phyloP scores from a whole-genome alignment of 208 protist genomes.

The Vickermania ingenoplastis region DNA sequence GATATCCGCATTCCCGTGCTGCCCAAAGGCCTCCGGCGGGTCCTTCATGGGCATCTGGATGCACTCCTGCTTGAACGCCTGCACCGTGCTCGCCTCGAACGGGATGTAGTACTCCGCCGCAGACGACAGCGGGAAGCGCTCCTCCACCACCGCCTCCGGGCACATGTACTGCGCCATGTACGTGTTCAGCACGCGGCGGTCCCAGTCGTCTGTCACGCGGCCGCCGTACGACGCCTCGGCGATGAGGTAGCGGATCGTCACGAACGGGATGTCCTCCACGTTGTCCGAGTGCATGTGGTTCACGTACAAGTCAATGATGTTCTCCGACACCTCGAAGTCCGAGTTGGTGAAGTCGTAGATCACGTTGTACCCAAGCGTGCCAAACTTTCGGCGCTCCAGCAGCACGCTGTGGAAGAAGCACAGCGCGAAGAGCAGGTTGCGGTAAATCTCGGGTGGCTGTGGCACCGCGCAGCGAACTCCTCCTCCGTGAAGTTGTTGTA shows the following conservation, averaged over 20 bases:
- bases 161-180: constrained; percentile 97
- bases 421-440: constrained; percentile 94
- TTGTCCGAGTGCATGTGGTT: constrained; percentile 57
- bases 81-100: constrained; percentile 80
- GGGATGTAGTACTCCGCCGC: constrained; percentile 87
- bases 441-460: constrained; percentile 84
- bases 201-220: constrained; percentile 97
- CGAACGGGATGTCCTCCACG: constrained; percentile 91
- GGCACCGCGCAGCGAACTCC: constrained; percentile 72
- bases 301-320: constrained; percentile 88
- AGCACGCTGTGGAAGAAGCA: constrained; percentile 98
- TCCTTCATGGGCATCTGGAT: constrained; percentile 89
- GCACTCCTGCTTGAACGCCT: constrained; percentile 92
- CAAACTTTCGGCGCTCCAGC: constrained; percentile 98
- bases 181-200: constrained; percentile 93
- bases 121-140: constrained; percentile 81
- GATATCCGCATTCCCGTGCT: constrained; percentile 98
- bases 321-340: constrained; percentile 95
- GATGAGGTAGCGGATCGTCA: constrained; percentile 97
- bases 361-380: constrained; percentile 97
- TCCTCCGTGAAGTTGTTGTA: constrained; percentile 91
- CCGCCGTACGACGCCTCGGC: constrained; percentile 98
- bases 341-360: constrained; percentile 98
- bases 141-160: constrained; percentile 56
- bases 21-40: constrained; percentile 96